Evolutionary conservation across 2,329 filamentous ascomycete species (phyloP), one percentile per base, ranked within the genome.

Genomic region (Apiospora kogelbergensis): DNA sequence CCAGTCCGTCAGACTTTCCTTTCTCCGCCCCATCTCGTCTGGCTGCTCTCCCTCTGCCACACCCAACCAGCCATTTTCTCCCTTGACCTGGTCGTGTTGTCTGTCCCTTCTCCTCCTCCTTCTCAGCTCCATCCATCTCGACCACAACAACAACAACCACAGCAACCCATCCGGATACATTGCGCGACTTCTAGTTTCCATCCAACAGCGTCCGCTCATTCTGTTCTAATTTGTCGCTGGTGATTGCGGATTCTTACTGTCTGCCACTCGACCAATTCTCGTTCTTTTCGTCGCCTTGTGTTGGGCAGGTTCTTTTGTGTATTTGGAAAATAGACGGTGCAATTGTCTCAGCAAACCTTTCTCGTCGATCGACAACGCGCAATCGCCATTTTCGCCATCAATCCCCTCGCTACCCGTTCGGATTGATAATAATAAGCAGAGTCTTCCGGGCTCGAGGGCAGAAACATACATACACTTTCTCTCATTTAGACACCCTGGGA

Each of bases 401-500:
- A 11, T 60, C 53, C 17, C 24, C 53, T 37, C 53, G 53, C 30
- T 37, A 2, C 13, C 53, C 53, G 9, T 37, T 26, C 17, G 22
- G 30, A 3, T 60, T 37, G 30, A 37, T 13, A 33, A 60, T 60
- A 60, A 60, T 57, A 60, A 30, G 53, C 53, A 37, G 53, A 37
- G 30, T 60, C 53, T 60, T 33, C 26, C 48, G 11, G 48, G 33
- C 30, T 60, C 53, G 7, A 60, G 53, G 53, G 7, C 53, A 37
- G 26, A n/a, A 45, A 53, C 65, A 46, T 53, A 46, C 37, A 40
- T 37, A 46, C 44, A 46, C 44, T 41, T 48, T 66, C 65, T 66
- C 65, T 37, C 42, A 44, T 66, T 37, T 44, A 65, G 41, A 65
- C 22, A 65, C 63, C 63, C 63, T 44, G 44, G 60, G 46, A 67